Evolutionary conservation across 202 grass and related monocot genomes (phyloP), one percentile per base, ranked within the genome.

Genomic region (Zizania palustris): DNA sequence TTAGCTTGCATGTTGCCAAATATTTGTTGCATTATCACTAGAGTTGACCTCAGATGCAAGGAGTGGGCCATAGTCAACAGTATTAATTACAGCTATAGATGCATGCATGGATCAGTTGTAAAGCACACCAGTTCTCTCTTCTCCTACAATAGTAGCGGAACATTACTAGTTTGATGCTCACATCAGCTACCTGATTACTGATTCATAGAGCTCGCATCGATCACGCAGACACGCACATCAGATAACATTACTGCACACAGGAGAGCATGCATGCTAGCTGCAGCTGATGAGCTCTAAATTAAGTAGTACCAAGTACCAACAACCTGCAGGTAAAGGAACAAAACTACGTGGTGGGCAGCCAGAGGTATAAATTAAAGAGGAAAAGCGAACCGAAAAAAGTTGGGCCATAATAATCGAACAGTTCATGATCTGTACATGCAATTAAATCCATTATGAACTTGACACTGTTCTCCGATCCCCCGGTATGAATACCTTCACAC

Each of bases 281-380:
- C n/a, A n/a, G n/a, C n/a, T n/a, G 28, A 0, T 28, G 28, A 28
- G 49, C 51, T 55, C n/a, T 2, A 55, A 28, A 28, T 28, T 28
- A 28, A 28, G 28, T 28, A 55, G n/a, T 55, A 55, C 51, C 51
- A 55, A 55, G 51, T 55, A 55, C n/a, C n/a, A 55, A 28, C 28
- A 28, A 55, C 51, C 49, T 37, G 14, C 62, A 49, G 19, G 36
- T 14, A 63, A 76, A 41, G 43, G 55, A 69, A 68, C 54, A 67
- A 69, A 69, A 42, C 64, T 69, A 49, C 41, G 71, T 75, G 81
- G 65, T 5, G 44, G 57, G 45, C 53, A 57, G 54, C 14, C 45
- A 62, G 65, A 37, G 65, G 65, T 70, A 77, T 83, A 83, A 77
- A 76, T 77, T 71, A 80, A 71, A 61, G 7, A 36, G 37, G 16